Evolutionary conservation across 345 rosid genomes (phyloP).

Genomic region (Rhizophora apiculata): DNA sequence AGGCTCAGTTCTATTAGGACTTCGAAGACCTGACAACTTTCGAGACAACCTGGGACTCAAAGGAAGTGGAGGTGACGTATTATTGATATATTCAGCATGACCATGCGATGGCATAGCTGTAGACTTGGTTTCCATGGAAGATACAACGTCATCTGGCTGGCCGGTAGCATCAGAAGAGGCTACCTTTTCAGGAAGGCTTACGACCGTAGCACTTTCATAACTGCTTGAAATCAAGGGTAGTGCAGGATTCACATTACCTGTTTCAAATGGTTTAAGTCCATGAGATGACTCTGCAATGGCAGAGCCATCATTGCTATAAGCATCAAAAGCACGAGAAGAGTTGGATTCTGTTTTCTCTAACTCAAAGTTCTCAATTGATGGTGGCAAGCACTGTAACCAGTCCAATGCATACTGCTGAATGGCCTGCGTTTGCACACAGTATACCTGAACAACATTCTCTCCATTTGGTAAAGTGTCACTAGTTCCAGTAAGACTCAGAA

Average conservation of each 20-base stretch:
- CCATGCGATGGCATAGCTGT: constrained; percentile 39
- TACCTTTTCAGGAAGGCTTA: constrained; percentile 30
- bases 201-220: too few species aligned
- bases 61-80: constrained; percentile 50
- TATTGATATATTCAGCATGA: constrained; percentile 43
- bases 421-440: constrained; percentile 90
- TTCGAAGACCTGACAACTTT: constrained; percentile 45
- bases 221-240: too few species aligned
- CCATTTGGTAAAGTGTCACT: constrained; percentile 50
- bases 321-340: constrained; percentile 32
- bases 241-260: too few species aligned
- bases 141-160: constrained; percentile 26
- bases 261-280: constrained; percentile 38
- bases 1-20: constrained; percentile 39
- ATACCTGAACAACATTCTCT: constrained; percentile 61
- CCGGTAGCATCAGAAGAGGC: constrained; percentile 34
- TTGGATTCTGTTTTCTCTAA: constrained; percentile 52
- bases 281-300: constrained; percentile 11
- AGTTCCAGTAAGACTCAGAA: constrained; percentile 80
- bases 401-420: constrained; percentile 92
- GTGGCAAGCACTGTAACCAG: constrained; percentile 75
- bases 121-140: constrained; percentile 39
- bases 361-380: constrained; percentile 46
- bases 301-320: constrained; percentile 37
- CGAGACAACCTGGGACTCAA: constrained; percentile 55